Evolutionary conservation across 306 rosid species (phyloP).

Genomic region (Citrullus mucosospermus): DNA sequence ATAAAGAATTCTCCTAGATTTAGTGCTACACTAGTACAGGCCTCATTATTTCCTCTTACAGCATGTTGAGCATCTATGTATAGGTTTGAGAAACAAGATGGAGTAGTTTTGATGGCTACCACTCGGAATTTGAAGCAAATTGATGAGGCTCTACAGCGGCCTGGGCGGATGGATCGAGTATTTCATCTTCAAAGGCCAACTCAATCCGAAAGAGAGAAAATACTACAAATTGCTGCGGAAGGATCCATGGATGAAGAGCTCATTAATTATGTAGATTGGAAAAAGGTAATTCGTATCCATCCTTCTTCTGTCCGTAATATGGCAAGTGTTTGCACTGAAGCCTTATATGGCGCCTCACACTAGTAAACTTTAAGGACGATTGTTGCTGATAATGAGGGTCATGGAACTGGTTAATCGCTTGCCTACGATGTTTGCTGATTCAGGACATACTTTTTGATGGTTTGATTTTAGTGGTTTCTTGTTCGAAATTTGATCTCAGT

Average conservation of each 20-base stretch:
- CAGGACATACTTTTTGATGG: background rate
- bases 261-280: conserved; percentile 86
- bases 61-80: conserved; percentile 12
- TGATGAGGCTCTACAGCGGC: conserved; percentile 89
- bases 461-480: background rate
- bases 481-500: background rate
- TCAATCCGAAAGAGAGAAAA: conserved; percentile 80
- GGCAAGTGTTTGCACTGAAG: conserved; percentile 1
- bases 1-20: background rate
- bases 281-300: conserved; percentile 44
- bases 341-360: background rate
- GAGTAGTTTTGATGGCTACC: conserved; percentile 98
- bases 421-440: background rate
- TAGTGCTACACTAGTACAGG: background rate
- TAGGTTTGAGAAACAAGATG: conserved; percentile 98
- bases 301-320: background rate
- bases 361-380: background rate
- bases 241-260: conserved; percentile 85
- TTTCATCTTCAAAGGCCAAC: conserved; percentile 97
- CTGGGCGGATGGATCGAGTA: conserved; percentile 98
- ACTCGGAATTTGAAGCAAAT: conserved; percentile 83
- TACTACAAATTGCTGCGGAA: conserved; percentile 62
- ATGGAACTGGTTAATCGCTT: background rate
- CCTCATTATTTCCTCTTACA: background rate
- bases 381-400: background rate